A percentile compares a stretch with the other conserved stretches of the same genome.
Evolutionary conservation across 768 basidiomycete genomes (phyloP).

Genomic region (Boletus patriciae): DNA sequence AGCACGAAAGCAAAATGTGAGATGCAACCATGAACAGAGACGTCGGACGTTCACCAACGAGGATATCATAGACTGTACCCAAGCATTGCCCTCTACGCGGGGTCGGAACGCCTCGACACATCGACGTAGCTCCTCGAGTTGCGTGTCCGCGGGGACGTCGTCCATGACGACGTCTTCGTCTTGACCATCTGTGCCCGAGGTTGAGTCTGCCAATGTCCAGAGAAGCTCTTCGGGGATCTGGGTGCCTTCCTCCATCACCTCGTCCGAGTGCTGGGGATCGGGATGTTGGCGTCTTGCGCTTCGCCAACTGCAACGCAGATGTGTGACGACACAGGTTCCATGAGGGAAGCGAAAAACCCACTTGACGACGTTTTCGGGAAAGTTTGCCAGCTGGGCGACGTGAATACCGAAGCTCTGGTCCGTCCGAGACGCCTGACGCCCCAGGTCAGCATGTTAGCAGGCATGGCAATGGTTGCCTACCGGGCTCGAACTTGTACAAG

Average conservation of each 20-base stretch:
- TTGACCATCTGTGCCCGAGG: slow-evolving; percentile 37
- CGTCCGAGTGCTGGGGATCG: slow-evolving; percentile 49
- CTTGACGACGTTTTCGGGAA: slow-evolving; percentile 93
- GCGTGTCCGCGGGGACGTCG: too few relatives aligned
- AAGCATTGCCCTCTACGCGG: too few relatives aligned
- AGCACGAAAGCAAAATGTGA: not conserved
- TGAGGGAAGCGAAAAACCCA: slow-evolving; percentile 27
- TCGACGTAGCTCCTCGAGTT: too few relatives aligned
- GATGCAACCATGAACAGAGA: too few relatives aligned
- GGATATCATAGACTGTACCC: too few relatives aligned
- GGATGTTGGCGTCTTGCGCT: slow-evolving; percentile 60
- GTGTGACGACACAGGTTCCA: not conserved
- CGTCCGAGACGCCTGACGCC: slow-evolving; percentile 73
- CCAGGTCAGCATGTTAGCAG: not conserved
- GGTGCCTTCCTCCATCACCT: slow-evolving; percentile 76
- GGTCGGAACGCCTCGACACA: too few relatives aligned
- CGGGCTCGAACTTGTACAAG: slow-evolving; percentile 73
- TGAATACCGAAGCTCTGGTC: slow-evolving; percentile 99
- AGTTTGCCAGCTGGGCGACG: slow-evolving; percentile 96
- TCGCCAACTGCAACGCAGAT: slow-evolving; percentile 62
- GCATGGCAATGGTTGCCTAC: slow-evolving; percentile 40
- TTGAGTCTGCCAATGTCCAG: slow-evolving; percentile 52
- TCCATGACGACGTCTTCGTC: slow-evolving; percentile 50
- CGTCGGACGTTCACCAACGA: too few relatives aligned
- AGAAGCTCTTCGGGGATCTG: slow-evolving; percentile 79